Conservation (phyloP, 2,329 filamentous ascomycete species). For the Monosporascus sp. region DNA sequence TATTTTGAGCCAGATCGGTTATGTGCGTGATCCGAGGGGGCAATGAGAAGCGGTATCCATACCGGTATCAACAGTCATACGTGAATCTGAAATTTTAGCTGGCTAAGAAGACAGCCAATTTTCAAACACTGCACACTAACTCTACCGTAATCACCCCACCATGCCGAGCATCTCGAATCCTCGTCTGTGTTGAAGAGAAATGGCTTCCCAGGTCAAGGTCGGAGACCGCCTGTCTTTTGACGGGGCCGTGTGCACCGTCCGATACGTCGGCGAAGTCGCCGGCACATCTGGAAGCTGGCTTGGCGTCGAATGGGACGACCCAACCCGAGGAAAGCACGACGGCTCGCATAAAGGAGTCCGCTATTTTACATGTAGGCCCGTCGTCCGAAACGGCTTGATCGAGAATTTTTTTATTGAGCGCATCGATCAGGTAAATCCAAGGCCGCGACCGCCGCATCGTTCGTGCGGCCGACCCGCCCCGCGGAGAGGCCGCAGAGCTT, state of each 20-base stretch:
- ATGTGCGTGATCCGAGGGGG: no score
- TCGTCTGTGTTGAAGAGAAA: constrained; percentile 13
- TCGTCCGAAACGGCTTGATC: background rate
- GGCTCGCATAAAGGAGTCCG: constrained; percentile 72
- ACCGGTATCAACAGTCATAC: no score
- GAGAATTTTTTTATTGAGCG: constrained; percentile 2
- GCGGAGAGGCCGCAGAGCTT: constrained; percentile 67
- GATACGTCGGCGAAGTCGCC: constrained; percentile 72
- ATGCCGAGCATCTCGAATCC: no score
- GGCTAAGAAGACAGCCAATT: no score
- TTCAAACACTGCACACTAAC: no score
- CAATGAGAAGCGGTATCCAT: no score
- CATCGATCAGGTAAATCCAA: constrained; percentile 49
- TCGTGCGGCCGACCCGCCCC: constrained; percentile 72
- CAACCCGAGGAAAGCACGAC: constrained; percentile 80
- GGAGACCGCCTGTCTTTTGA: constrained; percentile 79
- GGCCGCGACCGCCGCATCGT: constrained; percentile 71
- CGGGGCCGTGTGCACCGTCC: constrained; percentile 73
- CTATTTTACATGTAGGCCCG: constrained; percentile 72
- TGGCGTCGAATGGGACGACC: constrained; percentile 95
- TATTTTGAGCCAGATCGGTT: background rate
- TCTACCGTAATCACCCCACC: no score
- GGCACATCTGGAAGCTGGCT: constrained; percentile 79
- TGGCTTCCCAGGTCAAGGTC: constrained; percentile 39
- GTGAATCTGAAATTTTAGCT: no score